Conservation (phyloP, 1,284 basidiomycete species). For the Xerocomus cyaneibrunnescens region DNA sequence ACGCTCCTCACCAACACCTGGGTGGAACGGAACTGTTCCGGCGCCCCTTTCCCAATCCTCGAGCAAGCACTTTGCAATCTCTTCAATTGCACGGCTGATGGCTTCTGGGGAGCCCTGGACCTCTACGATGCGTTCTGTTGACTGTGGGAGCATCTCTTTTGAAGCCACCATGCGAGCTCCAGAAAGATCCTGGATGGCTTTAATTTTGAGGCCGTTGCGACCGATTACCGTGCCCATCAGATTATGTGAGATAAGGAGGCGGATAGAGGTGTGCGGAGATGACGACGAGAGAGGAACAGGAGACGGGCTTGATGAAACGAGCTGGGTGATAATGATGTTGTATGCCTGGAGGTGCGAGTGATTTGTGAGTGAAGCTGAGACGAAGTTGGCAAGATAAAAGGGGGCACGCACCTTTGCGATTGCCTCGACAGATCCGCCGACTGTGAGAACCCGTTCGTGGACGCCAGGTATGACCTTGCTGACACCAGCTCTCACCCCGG, state of each 20-base stretch:
- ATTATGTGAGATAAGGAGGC: conserved; percentile 96
- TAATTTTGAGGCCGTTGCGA: conserved; percentile 96
- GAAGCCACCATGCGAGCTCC: conserved; percentile 98
- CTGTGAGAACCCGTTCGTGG: conserved; percentile 95
- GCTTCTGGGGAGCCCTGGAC: conserved; percentile 91
- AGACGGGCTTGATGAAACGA: conserved; percentile 76
- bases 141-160: conserved; percentile 98
- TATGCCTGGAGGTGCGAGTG: conserved; percentile 66
- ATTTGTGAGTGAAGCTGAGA: conserved; percentile 3
- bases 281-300: conserved; percentile 62
- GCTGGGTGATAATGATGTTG: conserved; percentile 90
- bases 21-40: conserved; percentile 95
- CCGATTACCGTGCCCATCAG: conserved; percentile 99
- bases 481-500: conserved; percentile 97
- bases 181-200: conserved; percentile 97
- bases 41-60: conserved; percentile 96
- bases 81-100: conserved; percentile 89
- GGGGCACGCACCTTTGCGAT: conserved; percentile 76
- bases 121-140: conserved; percentile 97
- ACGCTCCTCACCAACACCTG: conserved; percentile 79
- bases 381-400: conserved; percentile 1
- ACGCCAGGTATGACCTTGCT: conserved; percentile 98
- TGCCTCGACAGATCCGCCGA: conserved; percentile 87
- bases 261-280: conserved; percentile 83
- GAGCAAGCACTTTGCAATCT: conserved; percentile 93